Percentiles rank a stretch among this genome's conserved stretches.
Conservation (phyloP, 495 filamentous ascomycete species). For the Penicillium argentinense region DNA sequence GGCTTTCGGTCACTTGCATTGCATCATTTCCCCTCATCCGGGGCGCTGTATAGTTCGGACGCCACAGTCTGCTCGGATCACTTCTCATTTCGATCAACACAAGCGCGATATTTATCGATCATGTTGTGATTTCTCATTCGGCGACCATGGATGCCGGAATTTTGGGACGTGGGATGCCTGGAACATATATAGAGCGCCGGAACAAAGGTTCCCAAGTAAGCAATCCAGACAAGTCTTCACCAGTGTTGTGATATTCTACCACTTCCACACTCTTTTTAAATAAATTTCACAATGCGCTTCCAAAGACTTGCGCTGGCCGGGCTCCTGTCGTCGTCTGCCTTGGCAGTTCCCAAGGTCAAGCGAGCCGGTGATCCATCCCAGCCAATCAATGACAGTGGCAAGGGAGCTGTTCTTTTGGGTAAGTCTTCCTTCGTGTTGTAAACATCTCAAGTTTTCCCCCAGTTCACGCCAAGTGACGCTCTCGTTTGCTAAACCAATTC, state of each 20-base stretch:
- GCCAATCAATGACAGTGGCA: slow-evolving; percentile 54
- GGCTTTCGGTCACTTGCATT: neutral
- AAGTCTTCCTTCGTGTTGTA: too few species aligned
- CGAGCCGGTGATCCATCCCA: slow-evolving; percentile 49
- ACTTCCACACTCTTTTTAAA: neutral
- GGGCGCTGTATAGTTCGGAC: neutral
- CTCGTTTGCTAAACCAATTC: neutral
- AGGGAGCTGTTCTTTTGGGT: slow-evolving; percentile 57
- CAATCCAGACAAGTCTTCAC: too few species aligned
- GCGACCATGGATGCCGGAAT: neutral
- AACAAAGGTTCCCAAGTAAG: neutral
- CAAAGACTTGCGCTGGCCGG: slow-evolving; percentile 15
- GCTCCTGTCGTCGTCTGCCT: slow-evolving; percentile 16
- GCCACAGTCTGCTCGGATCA: neutral
- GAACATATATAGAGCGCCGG: slow-evolving; percentile 1
- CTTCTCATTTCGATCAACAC: neutral
- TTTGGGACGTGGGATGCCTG: neutral
- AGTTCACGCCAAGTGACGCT: too few species aligned
- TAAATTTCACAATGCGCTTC: slow-evolving; percentile 19
- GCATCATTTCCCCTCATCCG: slow-evolving; percentile 7
- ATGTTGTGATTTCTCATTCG: neutral
- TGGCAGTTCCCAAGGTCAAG: slow-evolving; percentile 27
- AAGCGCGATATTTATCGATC: slow-evolving; percentile 11
- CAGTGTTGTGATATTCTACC: slow-evolving; percentile 1
- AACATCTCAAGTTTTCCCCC: too few species aligned